Evolutionary conservation across 805 yeast species (phyloP), one percentile per base, ranked within the genome.

Genomic region (Saccharomycopsis sp.): DNA sequence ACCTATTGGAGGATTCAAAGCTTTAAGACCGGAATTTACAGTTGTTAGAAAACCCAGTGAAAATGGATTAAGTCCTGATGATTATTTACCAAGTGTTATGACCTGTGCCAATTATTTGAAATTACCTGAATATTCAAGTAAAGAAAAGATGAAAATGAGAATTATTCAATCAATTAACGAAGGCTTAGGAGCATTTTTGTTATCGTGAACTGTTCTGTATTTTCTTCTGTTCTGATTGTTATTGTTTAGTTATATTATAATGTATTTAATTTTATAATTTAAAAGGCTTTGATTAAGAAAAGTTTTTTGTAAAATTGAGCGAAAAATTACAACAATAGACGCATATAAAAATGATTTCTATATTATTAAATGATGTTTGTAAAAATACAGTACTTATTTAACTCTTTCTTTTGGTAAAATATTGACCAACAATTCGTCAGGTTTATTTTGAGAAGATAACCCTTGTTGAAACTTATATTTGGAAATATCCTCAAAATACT

Each of bases 61-160:
- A 39, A 76, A 71, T 35, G 44, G 43, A 8, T 55, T 72, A 20
- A 59, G 62, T 10, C 70, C 83, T 4, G 95, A 89, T 58, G 86
- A 78, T 46, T 87, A 80, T 53, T 65, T 92, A 42, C 97, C 98
- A 2, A 85, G 95, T 60, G 98, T 92, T 2, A 89, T 89, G 98
- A 89, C 98, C 0, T 89, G 98, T 64, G 96, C 94, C 3, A 89
- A 89, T 56, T 92, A 89, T 55, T 66, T 89, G 49, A 89, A 89
- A 57, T 62, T 92, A 17, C 97, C 98, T 4, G 73, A 81, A 47
- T 92, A 89, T 55, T 70, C 85, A 3, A 62, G 71, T 27, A 70
- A 67, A 44, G 76, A 67, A 14, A 59, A 83, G 1, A 69, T 92
- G 79, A 63, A 57, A 37, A 55, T 64, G 25, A 65, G 81, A 39